A percentile compares a stretch with the other conserved stretches of the same genome.
phyloP scores from a whole-genome alignment of 2,329 filamentous ascomycete species.

The Penicillium brevicompactum region DNA sequence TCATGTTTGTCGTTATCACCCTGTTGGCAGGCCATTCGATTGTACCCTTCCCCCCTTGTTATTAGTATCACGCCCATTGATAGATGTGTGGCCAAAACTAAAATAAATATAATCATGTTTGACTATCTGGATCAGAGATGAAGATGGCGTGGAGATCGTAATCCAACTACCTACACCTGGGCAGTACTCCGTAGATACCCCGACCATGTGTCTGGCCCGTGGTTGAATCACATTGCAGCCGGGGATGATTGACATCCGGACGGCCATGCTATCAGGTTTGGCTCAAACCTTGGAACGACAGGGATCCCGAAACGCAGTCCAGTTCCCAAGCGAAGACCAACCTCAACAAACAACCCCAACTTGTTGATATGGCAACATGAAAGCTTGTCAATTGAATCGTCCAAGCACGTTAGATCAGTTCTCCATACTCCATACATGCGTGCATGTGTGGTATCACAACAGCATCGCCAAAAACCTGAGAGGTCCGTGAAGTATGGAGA shows the following conservation, averaged over 20 bases:
- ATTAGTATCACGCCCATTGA: constrained; percentile 23
- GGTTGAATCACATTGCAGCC: not conserved
- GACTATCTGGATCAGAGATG: not conserved
- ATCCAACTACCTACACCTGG: no score
- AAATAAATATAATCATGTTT: constrained; percentile 24
- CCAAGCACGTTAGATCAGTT: not conserved
- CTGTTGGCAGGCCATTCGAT: constrained; percentile 23
- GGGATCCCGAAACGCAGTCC: not conserved
- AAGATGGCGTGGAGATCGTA: no score
- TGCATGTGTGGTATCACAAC: constrained; percentile 21
- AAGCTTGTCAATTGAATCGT: not conserved
- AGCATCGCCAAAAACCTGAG: not conserved
- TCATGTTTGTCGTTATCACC: constrained; percentile 31
- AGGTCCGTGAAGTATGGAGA: constrained; percentile 12
- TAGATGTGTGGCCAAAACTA: constrained; percentile 17
- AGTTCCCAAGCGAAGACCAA: not conserved
- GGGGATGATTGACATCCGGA: not conserved
- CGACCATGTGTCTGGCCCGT: not conserved
- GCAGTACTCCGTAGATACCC: not conserved
- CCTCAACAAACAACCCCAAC: constrained; percentile 1
- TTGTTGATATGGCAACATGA: constrained; percentile 22
- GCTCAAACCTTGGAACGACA: not conserved
- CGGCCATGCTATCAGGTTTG: not conserved
- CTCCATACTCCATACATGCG: no score
- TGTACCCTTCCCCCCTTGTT: constrained; percentile 18